These are phyloP conservation scores for Gaertneriomyces sp. DNA, from an alignment of 192 early-diverging fungal species.

Conservation along the genomic window DNA sequence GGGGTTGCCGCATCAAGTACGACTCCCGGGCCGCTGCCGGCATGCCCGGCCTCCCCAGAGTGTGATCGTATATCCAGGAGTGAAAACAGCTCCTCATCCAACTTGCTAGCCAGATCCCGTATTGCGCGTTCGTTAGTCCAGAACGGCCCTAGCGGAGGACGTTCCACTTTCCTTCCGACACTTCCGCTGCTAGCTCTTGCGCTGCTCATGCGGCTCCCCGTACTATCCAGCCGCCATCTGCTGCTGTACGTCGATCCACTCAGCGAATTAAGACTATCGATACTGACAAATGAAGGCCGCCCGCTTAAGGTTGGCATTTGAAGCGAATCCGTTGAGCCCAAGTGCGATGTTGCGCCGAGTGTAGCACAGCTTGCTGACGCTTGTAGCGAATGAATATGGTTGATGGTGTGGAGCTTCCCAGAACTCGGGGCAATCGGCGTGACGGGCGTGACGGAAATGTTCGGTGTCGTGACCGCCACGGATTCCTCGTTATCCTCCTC, in stretches of 20 bases:
- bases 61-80: conserved; percentile 2
- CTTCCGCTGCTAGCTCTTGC: not conserved
- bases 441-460: too few species aligned
- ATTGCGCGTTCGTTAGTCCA: not conserved
- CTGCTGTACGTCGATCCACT: not conserved
- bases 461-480: too few species aligned
- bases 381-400: too few species aligned
- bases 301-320: not conserved
- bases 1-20: not conserved
- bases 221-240: not conserved
- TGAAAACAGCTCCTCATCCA: conserved; percentile 6
- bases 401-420: too few species aligned
- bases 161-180: not conserved
- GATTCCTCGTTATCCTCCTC: too few species aligned
- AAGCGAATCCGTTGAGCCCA: not conserved
- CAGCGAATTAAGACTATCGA: conserved; percentile 2
- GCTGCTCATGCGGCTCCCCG: not conserved
- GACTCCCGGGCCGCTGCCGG: too few species aligned
- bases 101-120: not conserved
- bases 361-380: too few species aligned
- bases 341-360: not conserved
- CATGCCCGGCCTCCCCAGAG: too few species aligned
- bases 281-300: not conserved
- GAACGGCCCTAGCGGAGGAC: conserved; percentile 7
- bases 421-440: too few species aligned